Evolutionary conservation across 805 yeast genomes (phyloP), one percentile per base, ranked within the genome.

Genomic region (Schwanniomyces occidentalis): DNA sequence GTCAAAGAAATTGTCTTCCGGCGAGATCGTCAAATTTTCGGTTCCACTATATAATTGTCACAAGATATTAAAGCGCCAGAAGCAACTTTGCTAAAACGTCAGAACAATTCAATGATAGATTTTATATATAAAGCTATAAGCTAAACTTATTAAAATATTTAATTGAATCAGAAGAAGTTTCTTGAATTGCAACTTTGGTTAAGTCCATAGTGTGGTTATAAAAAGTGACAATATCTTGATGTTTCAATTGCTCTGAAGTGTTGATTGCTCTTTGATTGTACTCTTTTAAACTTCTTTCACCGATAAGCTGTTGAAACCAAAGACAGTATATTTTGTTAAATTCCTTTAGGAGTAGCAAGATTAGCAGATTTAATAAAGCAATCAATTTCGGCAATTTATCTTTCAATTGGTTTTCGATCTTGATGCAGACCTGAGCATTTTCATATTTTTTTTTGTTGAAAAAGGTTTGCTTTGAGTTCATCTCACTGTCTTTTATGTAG

Each of bases 271-370:
- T 23, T n/a, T 38, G 33, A 14, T 39, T 26, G 31, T 37, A 51
- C 36, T 49, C 49, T 21, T 29, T 10, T 8, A 49, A 30, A 27
- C 48, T 49, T 13, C 37, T 21, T 8, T 42, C 34, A 2, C 56
- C 54, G n/a, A 52, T 41, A 9, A 46, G 41, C 8, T 24, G 32
- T 10, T 27, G 31, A 14, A 46, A 24, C 55, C 55, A 48, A 22
- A 29, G 17, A 15, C 40, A 30, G 21, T 43, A 41, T 21, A 48
- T 32, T 8, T 30, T 30, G 23, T 41, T 37, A 30, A 37, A 45
- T 16, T 37, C 22, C 2, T 25, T 31, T 12, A 34, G 19, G 15
- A 41, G 27, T 16, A 37, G 24, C 17, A 34, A 32, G 20, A 40
- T 37, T 19, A 46, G 37, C 15, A 16, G 20, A 20, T 32, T 31